Percentiles rank a stretch among this genome's conserved stretches.
These are phyloP conservation scores for Jaminaea rosea DNA, from an alignment of 1,284 basidiomycete species.

Conservation along the genomic window DNA sequence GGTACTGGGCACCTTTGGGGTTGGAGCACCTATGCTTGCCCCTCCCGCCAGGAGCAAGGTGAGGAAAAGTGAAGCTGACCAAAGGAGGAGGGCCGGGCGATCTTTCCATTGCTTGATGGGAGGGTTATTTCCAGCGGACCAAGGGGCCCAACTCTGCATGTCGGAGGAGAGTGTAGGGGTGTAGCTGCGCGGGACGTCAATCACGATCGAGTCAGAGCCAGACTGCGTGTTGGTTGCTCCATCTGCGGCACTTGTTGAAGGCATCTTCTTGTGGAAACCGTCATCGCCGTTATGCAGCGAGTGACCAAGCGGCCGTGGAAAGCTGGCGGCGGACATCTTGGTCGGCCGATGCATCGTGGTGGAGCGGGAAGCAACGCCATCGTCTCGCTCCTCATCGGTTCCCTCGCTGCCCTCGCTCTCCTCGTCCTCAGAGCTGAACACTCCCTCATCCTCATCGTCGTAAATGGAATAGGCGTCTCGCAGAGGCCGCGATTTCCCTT, in stretches of 20 bases:
- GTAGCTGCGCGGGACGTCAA: slow-evolving; percentile 7
- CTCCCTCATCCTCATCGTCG: slow-evolving; percentile 4
- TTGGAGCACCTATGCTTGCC: slow-evolving; percentile 11
- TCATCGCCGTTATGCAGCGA: background rate
- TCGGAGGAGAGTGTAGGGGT: slow-evolving; percentile 1
- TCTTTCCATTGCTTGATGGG: slow-evolving; percentile 21
- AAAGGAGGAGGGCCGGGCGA: slow-evolving; percentile 26
- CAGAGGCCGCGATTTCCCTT: background rate
- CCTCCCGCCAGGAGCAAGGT: slow-evolving; percentile 19
- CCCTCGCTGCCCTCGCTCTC: background rate
- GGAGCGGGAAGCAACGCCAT: background rate
- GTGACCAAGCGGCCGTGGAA: background rate
- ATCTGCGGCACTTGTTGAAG: background rate
- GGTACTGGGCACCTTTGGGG: slow-evolving; percentile 18
- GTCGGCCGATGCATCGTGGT: background rate
- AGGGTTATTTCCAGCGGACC: slow-evolving; percentile 7
- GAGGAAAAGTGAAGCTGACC: slow-evolving; percentile 14
- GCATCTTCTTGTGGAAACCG: background rate
- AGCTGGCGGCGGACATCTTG: background rate
- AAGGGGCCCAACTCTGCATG: slow-evolving; percentile 9
- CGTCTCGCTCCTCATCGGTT: background rate
- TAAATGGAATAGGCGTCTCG: slow-evolving; percentile 5
- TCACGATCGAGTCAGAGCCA: background rate
- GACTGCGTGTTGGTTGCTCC: too few relatives aligned
- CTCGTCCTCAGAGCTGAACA: slow-evolving; percentile 3